Percentiles rank a stretch among this genome's conserved stretches.
phyloP scores from a whole-genome alignment of 768 basidiomycete species.

The Tylopilus plumbeoviolaceoides region DNA sequence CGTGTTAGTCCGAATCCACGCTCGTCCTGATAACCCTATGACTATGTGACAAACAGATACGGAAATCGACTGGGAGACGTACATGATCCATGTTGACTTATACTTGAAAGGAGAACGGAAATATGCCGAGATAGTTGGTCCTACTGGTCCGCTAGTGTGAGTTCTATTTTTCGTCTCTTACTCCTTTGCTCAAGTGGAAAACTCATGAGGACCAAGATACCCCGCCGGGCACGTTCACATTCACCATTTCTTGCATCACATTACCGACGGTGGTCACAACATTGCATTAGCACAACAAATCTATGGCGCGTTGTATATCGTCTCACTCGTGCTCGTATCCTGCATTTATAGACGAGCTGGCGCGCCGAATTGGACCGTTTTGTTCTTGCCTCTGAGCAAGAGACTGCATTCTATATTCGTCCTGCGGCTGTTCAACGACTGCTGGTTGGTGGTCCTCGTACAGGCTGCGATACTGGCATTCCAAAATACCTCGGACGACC shows the following conservation, averaged over 20 bases:
- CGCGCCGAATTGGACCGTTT: conserved; percentile 66
- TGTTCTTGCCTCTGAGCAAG: conserved; percentile 84
- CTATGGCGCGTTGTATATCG: conserved; percentile 71
- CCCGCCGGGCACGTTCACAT: conserved; percentile 91
- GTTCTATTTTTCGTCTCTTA: conserved; percentile 16
- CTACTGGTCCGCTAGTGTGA: conserved; percentile 91
- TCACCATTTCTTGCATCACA: conserved; percentile 62
- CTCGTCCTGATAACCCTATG: conserved; percentile 8
- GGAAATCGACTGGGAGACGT: conserved; percentile 97
- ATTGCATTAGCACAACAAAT: conserved; percentile 69
- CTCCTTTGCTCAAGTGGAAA: background rate
- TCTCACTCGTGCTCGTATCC: conserved; percentile 59
- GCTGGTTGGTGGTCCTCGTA: conserved; percentile 70
- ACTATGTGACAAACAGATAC: conserved; percentile 60
- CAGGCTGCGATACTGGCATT: conserved; percentile 67
- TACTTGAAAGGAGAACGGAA: conserved; percentile 80
- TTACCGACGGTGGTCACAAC: conserved; percentile 60
- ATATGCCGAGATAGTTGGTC: conserved; percentile 79
- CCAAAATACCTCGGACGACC: conserved; percentile 52
- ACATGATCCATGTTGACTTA: conserved; percentile 81
- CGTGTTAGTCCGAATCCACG: conserved; percentile 56
- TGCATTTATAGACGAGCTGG: conserved; percentile 62
- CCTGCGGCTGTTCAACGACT: conserved; percentile 92
- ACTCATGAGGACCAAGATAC: conserved; percentile 53
- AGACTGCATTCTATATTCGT: conserved; percentile 91